phyloP scores from a whole-genome alignment of 2,329 filamentous ascomycete genomes.

The Xylaria sp. region DNA sequence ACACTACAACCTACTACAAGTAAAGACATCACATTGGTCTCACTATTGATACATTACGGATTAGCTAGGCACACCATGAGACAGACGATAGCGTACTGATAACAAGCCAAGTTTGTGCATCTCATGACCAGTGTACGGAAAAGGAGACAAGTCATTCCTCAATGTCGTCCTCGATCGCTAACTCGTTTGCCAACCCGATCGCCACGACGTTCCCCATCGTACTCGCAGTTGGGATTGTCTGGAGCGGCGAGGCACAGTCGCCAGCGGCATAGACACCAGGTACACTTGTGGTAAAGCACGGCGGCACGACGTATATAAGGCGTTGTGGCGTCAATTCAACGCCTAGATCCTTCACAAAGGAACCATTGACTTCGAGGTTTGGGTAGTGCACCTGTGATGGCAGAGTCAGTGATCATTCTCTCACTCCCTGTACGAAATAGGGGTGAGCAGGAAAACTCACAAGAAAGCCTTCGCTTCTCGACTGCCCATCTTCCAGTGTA shows the following conservation, averaged over 20 bases:
- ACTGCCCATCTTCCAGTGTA: slow-evolving; percentile 33
- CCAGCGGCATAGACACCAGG: slow-evolving; percentile 50
- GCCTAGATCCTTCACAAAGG: slow-evolving; percentile 39
- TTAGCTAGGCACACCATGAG: too few relatives aligned
- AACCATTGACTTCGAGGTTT: slow-evolving; percentile 28
- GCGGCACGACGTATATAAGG: slow-evolving; percentile 38
- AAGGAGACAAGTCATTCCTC: slow-evolving; percentile 11
- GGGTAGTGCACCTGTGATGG: slow-evolving; percentile 33
- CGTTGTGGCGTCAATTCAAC: slow-evolving; percentile 40
- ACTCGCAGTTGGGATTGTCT: slow-evolving; percentile 25
- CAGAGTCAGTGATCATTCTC: background rate
- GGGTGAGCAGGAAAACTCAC: slow-evolving; percentile 14
- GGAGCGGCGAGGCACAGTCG: slow-evolving; percentile 37
- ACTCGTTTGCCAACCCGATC: slow-evolving; percentile 21
- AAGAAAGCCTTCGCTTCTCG: slow-evolving; percentile 37
- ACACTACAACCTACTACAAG: too few relatives aligned
- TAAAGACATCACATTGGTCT: too few relatives aligned
- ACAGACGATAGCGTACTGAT: too few relatives aligned
- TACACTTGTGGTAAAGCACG: slow-evolving; percentile 46
- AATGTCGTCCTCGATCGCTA: slow-evolving; percentile 25
- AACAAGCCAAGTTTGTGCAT: too few relatives aligned
- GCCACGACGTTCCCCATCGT: slow-evolving; percentile 25
- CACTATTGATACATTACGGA: too few relatives aligned
- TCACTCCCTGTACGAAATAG: background rate
- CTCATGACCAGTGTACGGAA: background rate